Evolutionary conservation across 2,329 filamentous ascomycete species (phyloP), one percentile per base, ranked within the genome.

Genomic region (Alternaria infectoria): DNA sequence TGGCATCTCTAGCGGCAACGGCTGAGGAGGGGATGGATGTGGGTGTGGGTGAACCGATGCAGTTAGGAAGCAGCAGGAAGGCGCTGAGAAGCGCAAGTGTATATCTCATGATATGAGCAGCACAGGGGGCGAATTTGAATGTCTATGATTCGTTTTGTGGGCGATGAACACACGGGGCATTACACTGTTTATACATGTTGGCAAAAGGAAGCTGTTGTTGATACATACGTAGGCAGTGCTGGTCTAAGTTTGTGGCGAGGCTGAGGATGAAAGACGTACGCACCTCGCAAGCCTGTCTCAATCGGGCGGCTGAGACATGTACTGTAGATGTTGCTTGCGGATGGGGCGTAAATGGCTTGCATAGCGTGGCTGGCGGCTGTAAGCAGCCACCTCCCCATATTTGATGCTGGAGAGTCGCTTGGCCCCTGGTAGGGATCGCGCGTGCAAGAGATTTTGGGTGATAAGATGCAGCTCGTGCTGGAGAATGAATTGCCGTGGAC

Each of bases 41-140:
- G 43, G 57, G 56, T 17, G 58, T 61, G 28, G 61, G 59, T 58
- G 61, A 67, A 62, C 57, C 65, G 43, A 45, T 32, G 43, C 54
- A 62, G 28, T 63, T n/a, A n/a, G 50, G 57, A 59, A 43, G 57
- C 54, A 69, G 59, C 32, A 69, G 54, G 62, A 67, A 64, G 54
- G 46, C 47, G 57, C 57, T 64, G 59, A 65, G 36, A 32, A 69
- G 43, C n/a, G 59, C 15, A 62, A 69, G 26, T 49, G 59, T 52
- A 21, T 64, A 26, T 58, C 36, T 65, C 67, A 69, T 69, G 50
- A 56, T 47, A 64, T 44, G 57, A 57, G 46, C 45, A 36, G 47
- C 49, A 59, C 47, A 45, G 54, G 26, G 57, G 65, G 58, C 32
- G 57, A 49, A 63, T 15, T 36, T 54, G 17, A 45, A 57, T 26